Evolutionary conservation across 495 filamentous ascomycete genomes (phyloP).

Genomic region (Daldinia concentrica): DNA sequence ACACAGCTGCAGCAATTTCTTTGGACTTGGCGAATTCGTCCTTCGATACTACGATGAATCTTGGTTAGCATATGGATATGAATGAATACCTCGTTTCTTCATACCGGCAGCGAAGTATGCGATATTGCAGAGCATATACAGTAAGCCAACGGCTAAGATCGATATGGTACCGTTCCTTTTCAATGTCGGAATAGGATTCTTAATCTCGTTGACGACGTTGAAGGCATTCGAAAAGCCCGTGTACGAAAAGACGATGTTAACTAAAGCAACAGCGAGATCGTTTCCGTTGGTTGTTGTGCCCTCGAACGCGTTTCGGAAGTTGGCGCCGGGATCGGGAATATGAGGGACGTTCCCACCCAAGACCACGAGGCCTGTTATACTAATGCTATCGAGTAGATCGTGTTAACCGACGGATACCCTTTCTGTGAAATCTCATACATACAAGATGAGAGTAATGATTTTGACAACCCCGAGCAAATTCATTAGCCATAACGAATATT

Average conservation of each 20-base stretch:
- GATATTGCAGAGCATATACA: conserved; percentile 71
- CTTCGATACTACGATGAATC: conserved; percentile 53
- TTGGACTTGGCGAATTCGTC: conserved; percentile 61
- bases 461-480: conserved; percentile 67
- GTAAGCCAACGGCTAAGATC: conserved; percentile 58
- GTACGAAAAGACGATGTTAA: conserved; percentile 72
- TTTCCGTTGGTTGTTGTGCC: conserved; percentile 62
- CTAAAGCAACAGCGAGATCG: conserved; percentile 66
- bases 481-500: conserved; percentile 62
- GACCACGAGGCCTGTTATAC: conserved; percentile 68
- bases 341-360: conserved; percentile 64
- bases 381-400: conserved; percentile 47
- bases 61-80: conserved; percentile 9
- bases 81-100: background rate
- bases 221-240: conserved; percentile 70
- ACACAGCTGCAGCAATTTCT: conserved; percentile 64
- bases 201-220: conserved; percentile 72
- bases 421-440: background rate
- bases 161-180: conserved; percentile 65
- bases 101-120: conserved; percentile 66
- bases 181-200: conserved; percentile 53
- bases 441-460: conserved; percentile 64
- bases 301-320: conserved; percentile 67
- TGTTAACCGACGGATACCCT: background rate
- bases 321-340: conserved; percentile 64